These are phyloP conservation scores for Erythrophleum fordii DNA, from an alignment of 306 rosid species.

Conservation along the genomic window DNA sequence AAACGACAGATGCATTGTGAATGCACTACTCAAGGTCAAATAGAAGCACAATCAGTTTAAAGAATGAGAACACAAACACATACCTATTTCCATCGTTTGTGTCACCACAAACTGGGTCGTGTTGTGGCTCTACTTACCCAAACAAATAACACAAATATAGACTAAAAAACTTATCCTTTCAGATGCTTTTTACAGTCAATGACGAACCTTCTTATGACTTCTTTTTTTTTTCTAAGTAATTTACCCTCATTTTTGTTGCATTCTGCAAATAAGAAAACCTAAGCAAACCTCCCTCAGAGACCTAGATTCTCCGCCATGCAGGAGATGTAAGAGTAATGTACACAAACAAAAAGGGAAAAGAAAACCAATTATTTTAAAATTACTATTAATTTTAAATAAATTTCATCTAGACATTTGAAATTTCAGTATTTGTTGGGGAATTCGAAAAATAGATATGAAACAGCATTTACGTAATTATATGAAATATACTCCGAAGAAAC, in stretches of 20 bases:
- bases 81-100: background rate
- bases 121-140: no score
- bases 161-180: background rate
- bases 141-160: background rate
- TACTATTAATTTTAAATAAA: background rate
- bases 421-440: background rate
- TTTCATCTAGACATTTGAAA: slow-evolving; percentile 7
- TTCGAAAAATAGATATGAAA: slow-evolving; percentile 1
- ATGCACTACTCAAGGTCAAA: slow-evolving; percentile 11
- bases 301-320: background rate
- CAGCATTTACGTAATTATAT: slow-evolving; percentile 5
- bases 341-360: background rate
- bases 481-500: slow-evolving; percentile 25
- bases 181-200: background rate
- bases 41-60: background rate
- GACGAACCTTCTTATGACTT: background rate
- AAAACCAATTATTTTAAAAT: background rate
- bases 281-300: background rate
- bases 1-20: slow-evolving; percentile 8
- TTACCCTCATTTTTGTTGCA: background rate
- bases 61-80: background rate
- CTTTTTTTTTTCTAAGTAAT: background rate
- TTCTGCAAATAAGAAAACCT: background rate
- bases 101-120: background rate
- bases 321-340: background rate